These are phyloP conservation scores for Nitzschia sp. DNA, from an alignment of 108 stramenopile species.

Conservation along the genomic window DNA sequence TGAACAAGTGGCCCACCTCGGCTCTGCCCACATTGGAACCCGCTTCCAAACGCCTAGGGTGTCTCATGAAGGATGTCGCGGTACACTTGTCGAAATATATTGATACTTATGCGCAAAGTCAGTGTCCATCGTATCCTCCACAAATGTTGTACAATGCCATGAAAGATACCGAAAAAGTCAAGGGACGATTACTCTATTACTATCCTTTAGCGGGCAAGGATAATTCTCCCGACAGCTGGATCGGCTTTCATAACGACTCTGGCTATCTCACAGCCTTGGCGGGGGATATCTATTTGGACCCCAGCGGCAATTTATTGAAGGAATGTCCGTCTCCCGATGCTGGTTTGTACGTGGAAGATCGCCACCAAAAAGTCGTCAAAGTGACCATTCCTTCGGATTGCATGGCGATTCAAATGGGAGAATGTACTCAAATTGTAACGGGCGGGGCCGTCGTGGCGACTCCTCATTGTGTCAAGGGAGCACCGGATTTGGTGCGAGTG, in stretches of 20 bases:
- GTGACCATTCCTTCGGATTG: conserved; percentile 85
- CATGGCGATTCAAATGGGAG: conserved; percentile 93
- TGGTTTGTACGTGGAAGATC: conserved; percentile 82
- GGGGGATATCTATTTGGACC: conserved; percentile 84
- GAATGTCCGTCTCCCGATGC: conserved; percentile 65
- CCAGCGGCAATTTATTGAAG: conserved; percentile 52
- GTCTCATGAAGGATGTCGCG: conserved; percentile 74
- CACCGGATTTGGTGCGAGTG: conserved; percentile 53
- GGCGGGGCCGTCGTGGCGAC: conserved; percentile 88
- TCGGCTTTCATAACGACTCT: conserved; percentile 93
- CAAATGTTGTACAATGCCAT: conserved; percentile 53
- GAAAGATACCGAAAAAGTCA: conserved; percentile 83
- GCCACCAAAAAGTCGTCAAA: conserved; percentile 51
- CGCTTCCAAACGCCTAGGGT: conserved; percentile 65
- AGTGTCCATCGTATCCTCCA: conserved; percentile 29
- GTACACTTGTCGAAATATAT: conserved; percentile 65
- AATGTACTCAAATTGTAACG: conserved; percentile 90
- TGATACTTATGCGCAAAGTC: conserved; percentile 51
- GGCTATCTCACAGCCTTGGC: conserved; percentile 92
- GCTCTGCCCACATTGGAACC: conserved; percentile 57
- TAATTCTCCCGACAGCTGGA: conserved; percentile 78
- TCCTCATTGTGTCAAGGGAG: conserved; percentile 90
- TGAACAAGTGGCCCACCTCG: conserved; percentile 84
- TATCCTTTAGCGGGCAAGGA: conserved; percentile 61
- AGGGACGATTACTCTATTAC: conserved; percentile 91